Percentiles rank a stretch among this genome's conserved stretches.
Evolutionary conservation across 2,329 filamentous ascomycete genomes (phyloP).

Genomic region (Gyromitra esculenta): DNA sequence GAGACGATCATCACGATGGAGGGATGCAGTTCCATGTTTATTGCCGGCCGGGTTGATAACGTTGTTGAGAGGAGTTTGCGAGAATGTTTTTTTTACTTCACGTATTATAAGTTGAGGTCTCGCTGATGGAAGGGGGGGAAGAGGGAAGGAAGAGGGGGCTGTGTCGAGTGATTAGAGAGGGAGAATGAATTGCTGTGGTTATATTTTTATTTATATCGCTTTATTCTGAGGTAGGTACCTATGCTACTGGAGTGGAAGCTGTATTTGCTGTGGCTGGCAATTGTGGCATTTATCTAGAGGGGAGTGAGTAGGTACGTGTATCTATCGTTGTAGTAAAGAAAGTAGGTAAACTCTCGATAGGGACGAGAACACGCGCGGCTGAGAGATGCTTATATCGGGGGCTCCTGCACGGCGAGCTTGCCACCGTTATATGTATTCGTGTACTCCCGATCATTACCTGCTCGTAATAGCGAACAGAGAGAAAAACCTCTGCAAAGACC

Average conservation of each 20-base stretch:
- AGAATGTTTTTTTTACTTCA: slow-evolving; percentile 50
- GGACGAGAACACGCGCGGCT: not conserved
- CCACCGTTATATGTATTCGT: slow-evolving; percentile 3
- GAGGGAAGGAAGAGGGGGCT: not conserved
- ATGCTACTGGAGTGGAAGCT: too few relatives aligned
- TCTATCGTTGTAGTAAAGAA: too few relatives aligned
- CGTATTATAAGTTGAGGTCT: slow-evolving; percentile 55
- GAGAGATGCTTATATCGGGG: not conserved
- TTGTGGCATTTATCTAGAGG: too few relatives aligned
- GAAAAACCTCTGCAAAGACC: not conserved
- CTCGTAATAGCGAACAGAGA: not conserved
- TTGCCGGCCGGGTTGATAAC: not conserved
- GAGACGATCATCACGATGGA: slow-evolving; percentile 35
- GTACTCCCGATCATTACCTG: slow-evolving; percentile 39
- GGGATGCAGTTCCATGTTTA: slow-evolving; percentile 26
- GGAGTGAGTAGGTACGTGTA: too few relatives aligned
- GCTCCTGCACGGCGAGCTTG: not conserved
- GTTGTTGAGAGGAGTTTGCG: slow-evolving; percentile 24
- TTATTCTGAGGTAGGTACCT: not conserved
- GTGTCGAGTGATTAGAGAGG: slow-evolving; percentile 25
- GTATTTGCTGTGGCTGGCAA: not conserved
- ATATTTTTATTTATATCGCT: not conserved
- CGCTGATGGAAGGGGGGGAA: not conserved
- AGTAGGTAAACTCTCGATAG: not conserved
- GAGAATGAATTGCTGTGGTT: slow-evolving; percentile 5